Evolutionary conservation across 2,329 filamentous ascomycete genomes (phyloP), one percentile per base, ranked within the genome.

Genomic region (Coccinonectria pachysandricola): DNA sequence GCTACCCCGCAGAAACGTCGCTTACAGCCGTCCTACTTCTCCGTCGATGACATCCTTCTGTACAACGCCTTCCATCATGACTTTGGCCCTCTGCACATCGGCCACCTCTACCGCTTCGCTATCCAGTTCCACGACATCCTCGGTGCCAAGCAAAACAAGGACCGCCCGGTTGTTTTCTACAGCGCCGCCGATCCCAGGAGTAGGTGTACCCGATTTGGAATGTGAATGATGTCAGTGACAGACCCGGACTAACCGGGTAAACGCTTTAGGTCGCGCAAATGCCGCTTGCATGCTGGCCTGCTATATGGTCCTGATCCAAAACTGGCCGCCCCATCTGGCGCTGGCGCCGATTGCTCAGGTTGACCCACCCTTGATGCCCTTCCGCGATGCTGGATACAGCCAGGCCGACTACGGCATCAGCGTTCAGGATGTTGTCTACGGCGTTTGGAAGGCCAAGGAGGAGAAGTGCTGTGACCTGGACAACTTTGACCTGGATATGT

Each of bases 21-120:
- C 26, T 37, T 65, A 40, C 62, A 77, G 29, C 91, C 91, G 1
- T 87, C 83, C 52, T 98, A 96, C 62, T 98, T 98, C 59, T 88
- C 85, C 26, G 78, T 96, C 42, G 91, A 98, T 52, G 84, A 93
- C 51, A 79, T 68, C 20, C 75, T 98, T 22, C 70, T 94, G 23
- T 98, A 98, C 68, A 98, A 98, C 56, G 87, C 88, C 16, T 98
- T 98, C 59, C 87, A 96, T 60, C 87, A 92, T 48, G 91, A 98
- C 60, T 98, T 98, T 56, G 91, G 91, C 46, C 91, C 91, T 48
- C 67, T 98, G 33, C 91, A 98, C 63, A 93, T 98, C 43, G 91
- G 91, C 14, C 91, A 98, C 54, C 65, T 98, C 20, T 98, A 96
- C 65, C 75, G 91, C 37, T 98, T 96, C 55, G 88, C 91, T 4